Percentiles rank a stretch among this genome's conserved stretches.
These are phyloP conservation scores for Trichosanthes cucumerina DNA, from an alignment of 306 rosid species.

Conservation along the genomic window DNA sequence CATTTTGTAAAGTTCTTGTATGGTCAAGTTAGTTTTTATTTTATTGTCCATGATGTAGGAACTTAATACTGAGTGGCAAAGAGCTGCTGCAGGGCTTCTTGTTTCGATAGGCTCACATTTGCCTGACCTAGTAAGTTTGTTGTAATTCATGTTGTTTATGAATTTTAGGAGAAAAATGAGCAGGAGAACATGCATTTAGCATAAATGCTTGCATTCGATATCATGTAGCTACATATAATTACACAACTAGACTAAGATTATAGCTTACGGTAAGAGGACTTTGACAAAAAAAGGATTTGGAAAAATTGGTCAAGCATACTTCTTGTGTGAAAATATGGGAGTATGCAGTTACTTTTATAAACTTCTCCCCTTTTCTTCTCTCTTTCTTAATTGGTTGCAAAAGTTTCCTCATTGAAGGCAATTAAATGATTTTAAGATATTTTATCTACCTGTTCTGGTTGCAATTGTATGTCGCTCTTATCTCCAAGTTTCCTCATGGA, in stretches of 20 bases:
- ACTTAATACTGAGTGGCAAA: slow-evolving; percentile 81
- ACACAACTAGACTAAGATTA: background rate
- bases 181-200: background rate
- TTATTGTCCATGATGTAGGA: slow-evolving; percentile 43
- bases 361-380: background rate
- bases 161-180: background rate
- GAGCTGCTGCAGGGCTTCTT: slow-evolving; percentile 80
- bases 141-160: background rate
- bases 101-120: slow-evolving; percentile 87
- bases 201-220: background rate
- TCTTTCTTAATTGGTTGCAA: background rate
- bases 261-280: background rate
- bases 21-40: background rate
- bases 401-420: background rate
- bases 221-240: background rate
- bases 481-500: background rate
- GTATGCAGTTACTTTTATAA: background rate
- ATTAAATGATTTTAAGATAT: background rate
- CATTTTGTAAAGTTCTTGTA: background rate
- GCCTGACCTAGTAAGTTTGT: slow-evolving; percentile 74
- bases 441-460: background rate
- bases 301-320: background rate
- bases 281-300: background rate
- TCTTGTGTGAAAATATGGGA: background rate
- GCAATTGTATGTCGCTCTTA: background rate